A percentile compares a stretch with the other conserved stretches of the same genome.
Evolutionary conservation across 306 rosid species (phyloP).

Genomic region (Trifolium dubium): DNA sequence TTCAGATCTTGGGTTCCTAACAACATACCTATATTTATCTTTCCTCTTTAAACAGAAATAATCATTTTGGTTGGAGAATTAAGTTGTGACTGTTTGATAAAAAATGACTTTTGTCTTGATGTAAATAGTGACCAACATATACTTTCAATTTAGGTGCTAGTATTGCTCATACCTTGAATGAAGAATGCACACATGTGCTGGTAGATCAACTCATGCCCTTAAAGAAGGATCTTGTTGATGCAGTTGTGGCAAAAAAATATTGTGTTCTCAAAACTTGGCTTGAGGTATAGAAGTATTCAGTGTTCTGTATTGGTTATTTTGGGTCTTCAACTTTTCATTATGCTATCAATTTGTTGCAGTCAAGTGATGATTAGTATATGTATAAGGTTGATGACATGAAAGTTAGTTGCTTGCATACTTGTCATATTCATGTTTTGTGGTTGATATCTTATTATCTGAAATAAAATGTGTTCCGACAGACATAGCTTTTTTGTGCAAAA

Average conservation of each 20-base stretch:
- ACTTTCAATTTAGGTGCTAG: conserved; percentile 67
- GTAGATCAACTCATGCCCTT: conserved; percentile 75
- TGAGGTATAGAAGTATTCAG: conserved; percentile 61
- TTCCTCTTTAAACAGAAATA: conserved; percentile 20
- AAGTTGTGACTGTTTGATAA: neutral
- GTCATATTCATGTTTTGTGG: conserved; percentile 17
- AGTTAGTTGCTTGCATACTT: conserved; percentile 19
- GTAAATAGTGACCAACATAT: conserved; percentile 26
- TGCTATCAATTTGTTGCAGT: conserved; percentile 5
- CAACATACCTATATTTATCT: neutral
- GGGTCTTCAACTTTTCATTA: conserved; percentile 17
- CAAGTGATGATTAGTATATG: conserved; percentile 14
- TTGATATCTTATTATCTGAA: conserved; percentile 18
- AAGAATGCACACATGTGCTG: conserved; percentile 89
- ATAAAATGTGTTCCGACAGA: conserved; percentile 18
- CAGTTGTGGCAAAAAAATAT: conserved; percentile 67
- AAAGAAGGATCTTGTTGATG: conserved; percentile 67
- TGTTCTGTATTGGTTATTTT: conserved; percentile 34
- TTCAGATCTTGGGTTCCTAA: no score
- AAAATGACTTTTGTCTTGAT: conserved; percentile 16
- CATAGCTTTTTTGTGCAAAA: conserved; percentile 12
- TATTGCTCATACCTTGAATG: conserved; percentile 49
- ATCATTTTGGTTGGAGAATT: conserved; percentile 30
- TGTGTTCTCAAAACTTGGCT: conserved; percentile 77
- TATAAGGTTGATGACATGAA: conserved; percentile 32